phyloP scores from a whole-genome alignment of 2,329 filamentous ascomycete genomes.

The Cyphellophora attinorum region DNA sequence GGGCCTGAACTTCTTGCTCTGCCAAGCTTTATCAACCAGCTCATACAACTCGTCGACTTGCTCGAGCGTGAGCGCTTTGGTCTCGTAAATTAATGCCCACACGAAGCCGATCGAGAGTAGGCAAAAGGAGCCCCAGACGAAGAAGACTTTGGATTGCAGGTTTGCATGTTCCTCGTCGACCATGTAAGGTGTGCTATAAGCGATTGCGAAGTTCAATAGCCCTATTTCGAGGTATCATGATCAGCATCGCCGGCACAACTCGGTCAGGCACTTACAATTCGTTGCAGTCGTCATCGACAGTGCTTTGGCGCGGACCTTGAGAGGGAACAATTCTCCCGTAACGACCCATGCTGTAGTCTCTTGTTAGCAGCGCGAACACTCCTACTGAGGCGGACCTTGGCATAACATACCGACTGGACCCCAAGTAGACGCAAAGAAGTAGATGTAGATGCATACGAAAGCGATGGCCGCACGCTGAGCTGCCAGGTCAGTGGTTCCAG shows the following conservation, averaged over 20 bases:
- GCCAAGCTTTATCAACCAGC: conserved; percentile 50
- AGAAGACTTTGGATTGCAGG: conserved; percentile 55
- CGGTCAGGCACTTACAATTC: too few species aligned
- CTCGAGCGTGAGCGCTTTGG: conserved; percentile 12
- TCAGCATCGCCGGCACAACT: too few species aligned
- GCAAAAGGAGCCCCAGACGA: conserved; percentile 58
- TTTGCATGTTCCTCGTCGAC: conserved; percentile 11
- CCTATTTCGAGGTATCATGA: too few species aligned
- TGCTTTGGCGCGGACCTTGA: conserved; percentile 26
- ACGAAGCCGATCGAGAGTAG: conserved; percentile 16
- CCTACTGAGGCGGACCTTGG: too few species aligned
- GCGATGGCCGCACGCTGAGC: conserved; percentile 28
- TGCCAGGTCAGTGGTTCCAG: conserved; percentile 24
- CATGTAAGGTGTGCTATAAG: conserved; percentile 21
- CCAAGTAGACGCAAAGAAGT: conserved; percentile 84
- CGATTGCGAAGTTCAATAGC: conserved; percentile 25
- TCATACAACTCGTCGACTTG: conserved; percentile 49
- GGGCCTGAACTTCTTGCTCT: conserved; percentile 42
- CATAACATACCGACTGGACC: conserved; percentile 66
- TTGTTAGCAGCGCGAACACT: too few species aligned
- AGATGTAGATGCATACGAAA: conserved; percentile 87
- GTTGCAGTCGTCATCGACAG: conserved; percentile 25
- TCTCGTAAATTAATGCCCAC: conserved; percentile 23
- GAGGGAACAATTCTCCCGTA: conserved; percentile 32
- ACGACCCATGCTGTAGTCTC: conserved; percentile 35